phyloP scores from a whole-genome alignment of 371 early-diverging fungal species.

The Mortierella sp. region DNA sequence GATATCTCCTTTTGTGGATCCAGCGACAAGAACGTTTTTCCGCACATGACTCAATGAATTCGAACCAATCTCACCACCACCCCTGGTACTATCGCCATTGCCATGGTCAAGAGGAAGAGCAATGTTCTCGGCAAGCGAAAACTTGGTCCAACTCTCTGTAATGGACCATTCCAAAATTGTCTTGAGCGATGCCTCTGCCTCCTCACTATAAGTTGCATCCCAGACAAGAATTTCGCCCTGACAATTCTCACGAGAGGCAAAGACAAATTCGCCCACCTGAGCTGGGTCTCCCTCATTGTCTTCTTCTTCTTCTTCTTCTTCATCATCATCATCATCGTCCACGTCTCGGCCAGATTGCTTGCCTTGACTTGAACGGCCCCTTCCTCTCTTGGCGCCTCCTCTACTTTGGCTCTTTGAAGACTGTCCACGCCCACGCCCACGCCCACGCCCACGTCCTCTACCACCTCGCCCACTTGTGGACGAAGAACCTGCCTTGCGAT shows the following conservation, averaged over 20 bases:
- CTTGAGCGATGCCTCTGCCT: constrained; percentile 38
- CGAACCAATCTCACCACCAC: neutral
- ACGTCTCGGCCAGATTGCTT: neutral
- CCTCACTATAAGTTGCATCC: constrained; percentile 40
- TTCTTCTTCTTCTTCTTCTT: neutral
- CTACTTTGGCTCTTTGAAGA: no score
- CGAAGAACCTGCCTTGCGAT: constrained; percentile 19
- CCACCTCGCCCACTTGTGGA: neutral
- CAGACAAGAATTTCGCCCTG: constrained; percentile 52
- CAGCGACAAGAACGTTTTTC: constrained; percentile 35
- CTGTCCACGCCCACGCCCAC: constrained; percentile 65
- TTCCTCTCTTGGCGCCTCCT: neutral
- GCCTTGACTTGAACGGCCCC: neutral
- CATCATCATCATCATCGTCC: neutral
- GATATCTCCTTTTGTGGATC: constrained; percentile 34
- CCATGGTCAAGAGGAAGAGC: neutral
- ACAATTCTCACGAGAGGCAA: constrained; percentile 38
- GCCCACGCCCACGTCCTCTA: constrained; percentile 60
- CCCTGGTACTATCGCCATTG: neutral
- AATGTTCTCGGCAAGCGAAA: constrained; percentile 40
- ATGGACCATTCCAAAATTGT: constrained; percentile 48
- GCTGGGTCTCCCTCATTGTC: neutral
- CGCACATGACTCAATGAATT: constrained; percentile 1
- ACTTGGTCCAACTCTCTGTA: constrained; percentile 43
- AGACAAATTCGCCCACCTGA: constrained; percentile 32